phyloP scores from a whole-genome alignment of 257 asterid genomes.

The Solanum tarapatanum region DNA sequence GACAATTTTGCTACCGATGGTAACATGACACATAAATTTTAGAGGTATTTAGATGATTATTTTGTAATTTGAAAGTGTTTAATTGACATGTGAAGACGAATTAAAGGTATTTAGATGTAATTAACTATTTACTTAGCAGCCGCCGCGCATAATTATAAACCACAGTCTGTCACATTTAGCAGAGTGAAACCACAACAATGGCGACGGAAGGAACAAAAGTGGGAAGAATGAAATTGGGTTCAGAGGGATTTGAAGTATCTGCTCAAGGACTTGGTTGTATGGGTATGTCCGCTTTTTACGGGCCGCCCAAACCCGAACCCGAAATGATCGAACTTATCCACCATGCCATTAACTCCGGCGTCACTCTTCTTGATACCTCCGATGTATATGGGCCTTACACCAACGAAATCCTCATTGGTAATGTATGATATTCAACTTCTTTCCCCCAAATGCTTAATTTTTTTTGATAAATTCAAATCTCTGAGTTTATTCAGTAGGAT shows the following conservation, averaged over 20 bases:
- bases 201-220: neutral
- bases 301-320: slow-evolving; percentile 31
- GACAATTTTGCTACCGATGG: fast-evolving
- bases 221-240: slow-evolving; percentile 25
- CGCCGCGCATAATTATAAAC: neutral
- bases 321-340: slow-evolving; percentile 35
- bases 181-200: neutral
- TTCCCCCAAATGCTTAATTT: neutral
- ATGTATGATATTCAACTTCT: slow-evolving; percentile 1
- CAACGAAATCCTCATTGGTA: slow-evolving; percentile 30
- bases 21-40: too few relatives aligned
- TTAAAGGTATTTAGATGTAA: too few relatives aligned
- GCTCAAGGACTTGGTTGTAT: slow-evolving; percentile 34
- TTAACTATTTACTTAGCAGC: too few relatives aligned
- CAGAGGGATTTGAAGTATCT: slow-evolving; percentile 26
- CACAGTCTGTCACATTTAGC: neutral
- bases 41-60: too few relatives aligned
- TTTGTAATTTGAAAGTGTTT: too few relatives aligned
- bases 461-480: neutral
- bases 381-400: slow-evolving; percentile 33
- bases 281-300: slow-evolving; percentile 33
- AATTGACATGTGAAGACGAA: too few relatives aligned
- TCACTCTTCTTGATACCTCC: slow-evolving; percentile 28
- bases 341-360: slow-evolving; percentile 24
- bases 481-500: neutral